A percentile compares a stretch with the other conserved stretches of the same genome.
Conservation (phyloP, 345 rosid species). For the Salix purpurea region DNA sequence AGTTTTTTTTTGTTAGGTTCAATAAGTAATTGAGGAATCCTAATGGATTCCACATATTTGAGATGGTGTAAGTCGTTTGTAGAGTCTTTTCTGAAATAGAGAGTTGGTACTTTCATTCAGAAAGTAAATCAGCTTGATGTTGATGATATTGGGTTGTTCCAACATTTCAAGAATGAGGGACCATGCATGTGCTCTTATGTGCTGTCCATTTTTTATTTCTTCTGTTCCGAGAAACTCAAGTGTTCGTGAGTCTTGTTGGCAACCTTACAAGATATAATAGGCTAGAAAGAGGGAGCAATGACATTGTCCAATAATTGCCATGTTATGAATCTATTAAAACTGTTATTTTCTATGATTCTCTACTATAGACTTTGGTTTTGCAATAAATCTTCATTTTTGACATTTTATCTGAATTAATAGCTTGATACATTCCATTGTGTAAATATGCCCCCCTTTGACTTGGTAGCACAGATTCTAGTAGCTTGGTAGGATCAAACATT, state of each 20-base stretch:
- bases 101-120: too few species aligned
- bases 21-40: background rate
- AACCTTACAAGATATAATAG: background rate
- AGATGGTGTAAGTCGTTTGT: background rate
- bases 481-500: background rate
- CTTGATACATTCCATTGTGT: background rate
- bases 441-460: background rate
- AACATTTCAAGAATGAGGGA: background rate
- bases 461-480: background rate
- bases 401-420: background rate
- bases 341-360: background rate
- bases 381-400: background rate
- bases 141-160: background rate
- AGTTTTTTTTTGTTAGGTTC: background rate
- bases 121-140: background rate
- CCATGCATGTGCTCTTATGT: background rate
- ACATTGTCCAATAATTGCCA: background rate
- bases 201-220: background rate
- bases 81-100: background rate
- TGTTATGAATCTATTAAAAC: background rate
- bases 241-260: background rate
- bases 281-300: background rate
- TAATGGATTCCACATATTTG: background rate
- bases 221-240: background rate
- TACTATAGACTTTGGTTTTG: background rate